Evolutionary conservation across 176 grass and related monocot species (phyloP).

Genomic region (Dactylis glomerata): DNA sequence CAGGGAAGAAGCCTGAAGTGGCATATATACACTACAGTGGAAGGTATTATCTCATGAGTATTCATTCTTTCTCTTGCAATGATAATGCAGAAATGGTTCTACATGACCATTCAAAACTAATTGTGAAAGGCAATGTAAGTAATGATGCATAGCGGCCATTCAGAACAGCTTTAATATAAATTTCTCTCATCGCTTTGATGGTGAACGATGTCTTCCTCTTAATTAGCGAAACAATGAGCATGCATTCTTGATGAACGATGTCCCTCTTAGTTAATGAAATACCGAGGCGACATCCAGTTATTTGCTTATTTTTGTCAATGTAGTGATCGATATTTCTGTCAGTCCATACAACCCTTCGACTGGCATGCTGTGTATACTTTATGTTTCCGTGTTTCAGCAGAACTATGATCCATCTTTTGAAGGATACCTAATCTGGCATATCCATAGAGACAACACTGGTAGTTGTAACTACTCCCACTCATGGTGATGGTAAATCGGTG

Average conservation of each 20-base stretch:
- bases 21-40: not conserved
- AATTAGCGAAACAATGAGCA: not conserved
- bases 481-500: not conserved
- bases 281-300: not conserved
- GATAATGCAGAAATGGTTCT: not conserved
- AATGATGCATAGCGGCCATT: not conserved
- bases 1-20: not conserved
- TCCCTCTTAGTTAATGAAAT: not conserved
- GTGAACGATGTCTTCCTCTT: not conserved
- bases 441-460: not conserved
- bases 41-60: slow-evolving; percentile 8
- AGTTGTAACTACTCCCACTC: not conserved
- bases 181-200: not conserved
- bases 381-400: not conserved
- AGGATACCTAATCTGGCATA: not conserved
- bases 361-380: not conserved
- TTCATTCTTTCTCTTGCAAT: not conserved
- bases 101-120: not conserved
- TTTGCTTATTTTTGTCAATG: not conserved
- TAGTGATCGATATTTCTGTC: not conserved
- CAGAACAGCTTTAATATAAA: not conserved
- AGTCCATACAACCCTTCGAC: not conserved
- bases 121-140: not conserved
- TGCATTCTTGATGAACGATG: not conserved
- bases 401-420: not conserved